Conservation (phyloP, 805 yeast genomes). For the Dipodascus albidus region DNA sequence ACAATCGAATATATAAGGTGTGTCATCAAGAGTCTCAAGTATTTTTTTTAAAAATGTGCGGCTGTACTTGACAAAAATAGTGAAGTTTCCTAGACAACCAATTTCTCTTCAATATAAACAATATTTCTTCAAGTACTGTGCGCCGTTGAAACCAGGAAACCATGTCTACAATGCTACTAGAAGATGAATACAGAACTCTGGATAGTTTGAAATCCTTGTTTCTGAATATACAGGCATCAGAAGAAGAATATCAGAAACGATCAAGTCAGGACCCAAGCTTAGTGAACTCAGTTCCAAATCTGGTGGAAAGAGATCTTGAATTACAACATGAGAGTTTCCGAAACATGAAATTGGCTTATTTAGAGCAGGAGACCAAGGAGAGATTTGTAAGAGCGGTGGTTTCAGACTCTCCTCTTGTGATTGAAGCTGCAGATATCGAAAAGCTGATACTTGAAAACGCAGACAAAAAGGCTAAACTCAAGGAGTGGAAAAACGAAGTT, state of each 20-base stretch:
- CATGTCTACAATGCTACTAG: background rate
- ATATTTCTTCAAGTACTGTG: too few species aligned
- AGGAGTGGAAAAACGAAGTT: slow-evolving; percentile 21
- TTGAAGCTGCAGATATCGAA: slow-evolving; percentile 28
- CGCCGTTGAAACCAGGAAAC: too few species aligned
- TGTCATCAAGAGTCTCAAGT: too few species aligned
- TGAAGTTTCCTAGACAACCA: too few species aligned
- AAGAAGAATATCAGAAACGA: background rate
- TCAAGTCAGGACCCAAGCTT: background rate
- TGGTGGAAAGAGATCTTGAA: background rate
- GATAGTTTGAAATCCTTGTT: background rate
- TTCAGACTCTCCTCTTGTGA: slow-evolving; percentile 21
- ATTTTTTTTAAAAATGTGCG: too few species aligned
- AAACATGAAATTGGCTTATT: slow-evolving; percentile 49
- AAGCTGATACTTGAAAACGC: slow-evolving; percentile 21
- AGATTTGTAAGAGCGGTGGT: slow-evolving; percentile 46
- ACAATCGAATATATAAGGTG: too few species aligned
- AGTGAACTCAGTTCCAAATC: background rate
- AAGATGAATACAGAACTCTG: background rate
- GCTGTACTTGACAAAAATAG: too few species aligned
- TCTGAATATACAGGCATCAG: background rate
- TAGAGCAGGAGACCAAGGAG: slow-evolving; percentile 65
- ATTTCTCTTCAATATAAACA: too few species aligned
- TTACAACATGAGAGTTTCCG: slow-evolving; percentile 23
- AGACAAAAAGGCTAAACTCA: slow-evolving; percentile 21